Evolutionary conservation across 768 basidiomycete species (phyloP), one percentile per base, ranked within the genome.

Genomic region (Lactarius sp.): DNA sequence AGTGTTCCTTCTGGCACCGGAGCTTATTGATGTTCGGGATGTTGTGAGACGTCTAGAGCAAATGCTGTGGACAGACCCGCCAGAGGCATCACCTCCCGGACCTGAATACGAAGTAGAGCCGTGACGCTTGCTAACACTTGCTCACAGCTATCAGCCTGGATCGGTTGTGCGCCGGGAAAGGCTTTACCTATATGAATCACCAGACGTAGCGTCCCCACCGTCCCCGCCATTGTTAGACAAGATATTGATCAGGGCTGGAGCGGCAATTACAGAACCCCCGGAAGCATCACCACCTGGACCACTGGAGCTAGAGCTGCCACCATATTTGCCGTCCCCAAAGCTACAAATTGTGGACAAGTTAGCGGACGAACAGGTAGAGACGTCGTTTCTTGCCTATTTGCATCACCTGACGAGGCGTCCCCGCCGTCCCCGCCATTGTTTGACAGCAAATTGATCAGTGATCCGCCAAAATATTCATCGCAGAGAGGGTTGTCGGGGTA

Each of bases 371-470:
- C 12, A 31, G n/a, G 37, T 27, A 9, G 27, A 56, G 34, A 37
- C 13, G 18, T 44, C 18, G 6, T 10, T 10, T 16, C 64, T 60
- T 55, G 50, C 64, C 64, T 65, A 14, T 49, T 60, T 20, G 71
- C 70, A 22, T 60, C 49, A 42, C 71, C 71, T 14, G 62, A 69
- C 12, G 61, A 55, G 3, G 71, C 68, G 4, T 59, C 53, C 13
- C 71, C 71, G n/a, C 70, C 71, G 13, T 64, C 66, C 16, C 71
- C 71, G 46, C 70, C 65, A 36, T 75, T 75, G 67, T 72, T 71
- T 42, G 74, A 73, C 66, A 72, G 62, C 56, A 73, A 46, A 61
- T 74, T 73, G 65, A 75, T 66, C 54, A 75, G 33, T 14, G 69
- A 65, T 47, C 16, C 50, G 16, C 47, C 59, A 46, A 36, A 37